Percentiles rank a stretch among this genome's conserved stretches.
These are phyloP conservation scores for Fusarium sp. DNA, from an alignment of 2,329 filamentous ascomycete genomes.

Conservation along the genomic window DNA sequence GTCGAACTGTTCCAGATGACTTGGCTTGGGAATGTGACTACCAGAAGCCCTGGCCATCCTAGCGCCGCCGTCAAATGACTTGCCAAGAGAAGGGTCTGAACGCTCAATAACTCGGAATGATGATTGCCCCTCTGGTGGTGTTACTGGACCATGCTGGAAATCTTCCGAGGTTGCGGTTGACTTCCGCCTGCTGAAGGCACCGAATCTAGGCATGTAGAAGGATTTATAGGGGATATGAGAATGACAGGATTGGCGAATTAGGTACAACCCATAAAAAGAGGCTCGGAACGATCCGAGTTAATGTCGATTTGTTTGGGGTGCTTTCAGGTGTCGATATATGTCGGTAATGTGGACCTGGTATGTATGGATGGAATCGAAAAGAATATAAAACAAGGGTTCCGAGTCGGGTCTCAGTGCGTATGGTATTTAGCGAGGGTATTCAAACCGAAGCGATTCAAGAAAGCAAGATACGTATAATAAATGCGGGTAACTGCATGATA, in stretches of 20 bases:
- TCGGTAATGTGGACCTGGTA: conserved; percentile 12
- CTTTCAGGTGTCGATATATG: conserved; percentile 37
- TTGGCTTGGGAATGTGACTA: conserved; percentile 54
- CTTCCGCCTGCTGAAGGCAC: conserved; percentile 69
- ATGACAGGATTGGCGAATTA: conserved; percentile 37
- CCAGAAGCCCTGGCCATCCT: conserved; percentile 55
- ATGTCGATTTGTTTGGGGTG: conserved; percentile 15
- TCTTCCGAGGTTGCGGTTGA: conserved; percentile 67
- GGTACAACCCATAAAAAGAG: conserved; percentile 44
- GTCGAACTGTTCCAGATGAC: conserved; percentile 52
- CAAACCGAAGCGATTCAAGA: conserved; percentile 41
- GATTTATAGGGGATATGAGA: conserved; percentile 23
- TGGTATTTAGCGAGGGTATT: conserved; percentile 39
- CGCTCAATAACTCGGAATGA: conserved; percentile 71
- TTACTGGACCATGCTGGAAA: conserved; percentile 62
- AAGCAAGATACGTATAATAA: conserved; percentile 39
- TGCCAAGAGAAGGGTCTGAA: conserved; percentile 57
- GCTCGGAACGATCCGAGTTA: conserved; percentile 15
- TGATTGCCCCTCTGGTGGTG: conserved; percentile 54
- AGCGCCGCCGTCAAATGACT: conserved; percentile 64
- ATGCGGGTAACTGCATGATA: conserved; percentile 47
- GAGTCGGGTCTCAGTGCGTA: conserved; percentile 33
- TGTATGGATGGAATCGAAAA: conserved; percentile 21
- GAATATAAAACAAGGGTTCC: conserved; percentile 34
- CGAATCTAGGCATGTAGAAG: conserved; percentile 71